phyloP scores from a whole-genome alignment of 2,329 filamentous ascomycete genomes.

The Daldinia eschscholtzii region DNA sequence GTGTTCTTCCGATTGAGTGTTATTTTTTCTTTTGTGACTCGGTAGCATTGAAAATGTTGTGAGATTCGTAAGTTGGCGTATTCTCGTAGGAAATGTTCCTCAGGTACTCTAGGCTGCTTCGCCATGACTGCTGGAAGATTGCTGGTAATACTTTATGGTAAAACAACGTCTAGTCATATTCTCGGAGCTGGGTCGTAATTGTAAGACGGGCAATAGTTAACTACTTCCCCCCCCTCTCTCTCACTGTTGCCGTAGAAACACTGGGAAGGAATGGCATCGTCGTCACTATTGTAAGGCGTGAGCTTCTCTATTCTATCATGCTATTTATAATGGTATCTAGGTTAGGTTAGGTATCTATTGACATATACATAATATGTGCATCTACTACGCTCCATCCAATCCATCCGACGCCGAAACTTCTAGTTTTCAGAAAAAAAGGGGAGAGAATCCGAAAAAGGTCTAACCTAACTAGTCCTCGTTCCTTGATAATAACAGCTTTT shows the following conservation, averaged over 20 bases:
- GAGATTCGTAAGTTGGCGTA: not conserved
- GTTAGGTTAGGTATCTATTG: constrained; percentile 1
- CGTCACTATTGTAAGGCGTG: not conserved
- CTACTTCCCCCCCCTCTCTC: not conserved
- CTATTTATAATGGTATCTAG: constrained; percentile 13
- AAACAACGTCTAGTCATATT: not conserved
- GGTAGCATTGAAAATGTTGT: not conserved
- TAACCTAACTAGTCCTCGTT: not conserved
- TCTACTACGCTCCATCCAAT: not conserved
- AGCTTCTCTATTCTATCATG: constrained; percentile 6
- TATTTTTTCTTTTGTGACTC: not conserved
- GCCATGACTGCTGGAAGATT: too few relatives aligned
- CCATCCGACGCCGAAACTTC: constrained; percentile 1
- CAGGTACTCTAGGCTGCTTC: not conserved
- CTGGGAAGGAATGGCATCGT: not conserved
- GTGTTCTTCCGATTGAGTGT: not conserved
- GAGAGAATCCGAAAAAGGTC: not conserved
- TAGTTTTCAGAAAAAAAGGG: not conserved
- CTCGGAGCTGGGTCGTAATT: not conserved
- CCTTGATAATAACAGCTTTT: not conserved
- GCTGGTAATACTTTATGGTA: too few relatives aligned
- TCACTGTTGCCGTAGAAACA: not conserved
- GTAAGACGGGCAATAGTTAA: not conserved
- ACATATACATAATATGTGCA: not conserved
- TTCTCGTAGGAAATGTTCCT: not conserved